Percentiles rank a stretch among this genome's conserved stretches.
phyloP scores from a whole-genome alignment of 257 asterid species.

The Plantago major region DNA sequence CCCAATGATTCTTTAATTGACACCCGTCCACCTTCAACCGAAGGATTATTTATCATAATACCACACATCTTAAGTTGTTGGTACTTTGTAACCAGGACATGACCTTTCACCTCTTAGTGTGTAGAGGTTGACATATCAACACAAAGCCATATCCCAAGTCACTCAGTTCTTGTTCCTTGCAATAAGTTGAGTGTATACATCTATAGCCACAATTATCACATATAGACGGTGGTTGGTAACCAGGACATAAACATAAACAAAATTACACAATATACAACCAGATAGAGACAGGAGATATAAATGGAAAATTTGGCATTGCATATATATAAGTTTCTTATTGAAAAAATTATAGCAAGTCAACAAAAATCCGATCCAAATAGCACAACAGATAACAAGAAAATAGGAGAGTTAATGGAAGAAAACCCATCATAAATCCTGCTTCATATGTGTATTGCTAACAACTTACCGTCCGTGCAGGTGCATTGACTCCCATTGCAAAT shows the following conservation, averaged over 20 bases:
- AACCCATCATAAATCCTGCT: slow-evolving; percentile 9
- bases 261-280: neutral
- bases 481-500: slow-evolving; percentile 99
- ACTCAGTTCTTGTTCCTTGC: too few relatives aligned
- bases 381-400: neutral
- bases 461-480: slow-evolving; percentile 98
- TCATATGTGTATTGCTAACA: slow-evolving; percentile 7
- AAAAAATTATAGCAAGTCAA: slow-evolving; percentile 10
- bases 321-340: slow-evolving; percentile 10
- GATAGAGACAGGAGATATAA: neutral
- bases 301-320: neutral
- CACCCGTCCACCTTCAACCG: too few relatives aligned
- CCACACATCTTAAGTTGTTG: too few relatives aligned
- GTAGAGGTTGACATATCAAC: too few relatives aligned
- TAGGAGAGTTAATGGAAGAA: neutral
- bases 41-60: too few relatives aligned
- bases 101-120: too few relatives aligned
- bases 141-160: too few relatives aligned
- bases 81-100: too few relatives aligned
- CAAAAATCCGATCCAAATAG: neutral
- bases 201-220: too few relatives aligned
- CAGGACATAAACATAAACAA: neutral
- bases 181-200: too few relatives aligned
- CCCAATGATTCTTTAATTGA: too few relatives aligned
- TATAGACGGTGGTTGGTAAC: too few relatives aligned